Evolutionary conservation across 2,329 filamentous ascomycete genomes (phyloP), one percentile per base, ranked within the genome.

Genomic region (Mollisia scopiformis): DNA sequence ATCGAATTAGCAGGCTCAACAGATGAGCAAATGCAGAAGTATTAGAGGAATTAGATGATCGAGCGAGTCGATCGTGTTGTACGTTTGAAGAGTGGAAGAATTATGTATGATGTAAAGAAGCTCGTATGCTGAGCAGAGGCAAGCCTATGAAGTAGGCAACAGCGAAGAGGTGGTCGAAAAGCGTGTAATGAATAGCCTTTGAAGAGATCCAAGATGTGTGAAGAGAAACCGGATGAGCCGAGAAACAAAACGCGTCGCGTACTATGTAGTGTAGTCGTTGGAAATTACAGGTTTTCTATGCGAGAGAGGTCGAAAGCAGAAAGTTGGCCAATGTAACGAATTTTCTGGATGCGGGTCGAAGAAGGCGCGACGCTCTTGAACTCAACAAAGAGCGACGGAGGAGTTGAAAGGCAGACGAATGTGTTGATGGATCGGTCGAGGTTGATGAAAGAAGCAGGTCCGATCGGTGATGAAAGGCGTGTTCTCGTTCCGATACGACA

Each of bases 21-120:
- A 41, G 54, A 30, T 49, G 50, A 60, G 61, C 60, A 27, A 58
- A 56, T 50, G 49, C 59, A 49, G 66, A 61, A 69, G 66, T 67
- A 71, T 72, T 71, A 70, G 57, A 62, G 64, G 63, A 71, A 73
- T 69, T 72, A 73, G 64, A 61, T 57, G 65, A 68, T 61, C 64
- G 64, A 65, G 57, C 46, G 59, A 53, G 62, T 61, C 66, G 64
- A 69, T 65, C 69, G 63, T 62, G 59, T 59, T 61, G 67, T 67
- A 68, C 58, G 66, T 65, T 61, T 62, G 62, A 65, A 63, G 62
- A 57, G 56, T 55, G 43, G 47, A 62, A 66, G 63, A n/a, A 70
- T 68, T 67, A 71, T 69, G 66, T 68, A 67, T 19, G 63, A 61
- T 66, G 67, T 65, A 64, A 66, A 67, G 63, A 39, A 59, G 59